Conservation (phyloP, 2,329 filamentous ascomycete genomes). For the Penicillium sp. region DNA sequence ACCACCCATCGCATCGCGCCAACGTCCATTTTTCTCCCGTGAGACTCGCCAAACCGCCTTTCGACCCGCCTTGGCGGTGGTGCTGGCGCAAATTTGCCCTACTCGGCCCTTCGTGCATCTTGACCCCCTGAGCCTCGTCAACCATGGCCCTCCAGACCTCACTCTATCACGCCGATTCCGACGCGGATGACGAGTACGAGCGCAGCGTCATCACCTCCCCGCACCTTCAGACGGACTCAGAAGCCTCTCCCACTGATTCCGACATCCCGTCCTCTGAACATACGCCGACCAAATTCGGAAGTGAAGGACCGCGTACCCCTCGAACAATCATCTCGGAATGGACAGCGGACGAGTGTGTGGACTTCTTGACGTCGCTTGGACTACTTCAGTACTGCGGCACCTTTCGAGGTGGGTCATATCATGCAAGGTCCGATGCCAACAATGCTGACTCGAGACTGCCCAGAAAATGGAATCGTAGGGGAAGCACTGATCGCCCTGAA, state of each 20-base stretch:
- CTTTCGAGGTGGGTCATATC: constrained; percentile 71
- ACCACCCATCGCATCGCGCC: constrained; percentile 17
- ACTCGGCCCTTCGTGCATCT: neutral
- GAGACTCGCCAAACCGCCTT: constrained; percentile 1
- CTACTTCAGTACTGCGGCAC: constrained; percentile 78
- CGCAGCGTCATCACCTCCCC: constrained; percentile 61
- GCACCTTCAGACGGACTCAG: constrained; percentile 58
- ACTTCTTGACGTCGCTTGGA: constrained; percentile 79
- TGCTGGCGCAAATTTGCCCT: constrained; percentile 1
- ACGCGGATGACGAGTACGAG: constrained; percentile 68
- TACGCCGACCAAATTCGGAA: constrained; percentile 62
- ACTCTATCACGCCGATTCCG: constrained; percentile 62
- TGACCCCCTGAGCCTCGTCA: constrained; percentile 1
- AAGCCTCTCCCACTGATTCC: constrained; percentile 58
- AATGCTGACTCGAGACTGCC: neutral
- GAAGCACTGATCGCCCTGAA: constrained; percentile 85
- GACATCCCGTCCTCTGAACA: constrained; percentile 62
- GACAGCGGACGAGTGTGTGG: constrained; percentile 82
- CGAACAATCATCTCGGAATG: constrained; percentile 61
- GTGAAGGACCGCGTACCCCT: constrained; percentile 56
- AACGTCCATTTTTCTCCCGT: constrained; percentile 1
- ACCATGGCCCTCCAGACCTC: constrained; percentile 48
- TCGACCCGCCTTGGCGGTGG: constrained; percentile 7
- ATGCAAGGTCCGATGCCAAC: neutral
- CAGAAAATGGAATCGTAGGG: constrained; percentile 92